Base-by-base conservation (phyloP, 2,329 filamentous ascomycete species). In the Trichophyton mentagrophytes region DNA sequence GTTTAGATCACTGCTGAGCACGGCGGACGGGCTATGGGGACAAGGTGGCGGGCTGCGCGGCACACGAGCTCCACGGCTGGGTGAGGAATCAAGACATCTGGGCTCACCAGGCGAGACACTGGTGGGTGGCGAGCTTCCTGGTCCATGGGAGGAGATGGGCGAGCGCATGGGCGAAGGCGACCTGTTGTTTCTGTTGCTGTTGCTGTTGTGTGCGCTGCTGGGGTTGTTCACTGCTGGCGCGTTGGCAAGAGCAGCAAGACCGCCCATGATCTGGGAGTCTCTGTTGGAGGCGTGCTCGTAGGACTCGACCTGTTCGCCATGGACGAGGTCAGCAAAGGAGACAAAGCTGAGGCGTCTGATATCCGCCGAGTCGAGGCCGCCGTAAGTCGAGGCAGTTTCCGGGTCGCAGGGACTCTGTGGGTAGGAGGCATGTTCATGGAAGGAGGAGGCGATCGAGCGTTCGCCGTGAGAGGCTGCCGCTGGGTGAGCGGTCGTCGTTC, bases 291-390 rank as follows among this genome's bases (percentile, higher is more conserved):
- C 71, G 59, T 65, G 63, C 57, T 73, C 72, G 22, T 71, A 72
- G 44, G 72, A 74, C 17, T 78, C 76, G 38, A 78, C 77, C 63
- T 81, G 77, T 62, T 85, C 82, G 33, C 83, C 83, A 71, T 95
- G 90, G 46, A 97, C 90, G 8, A 97, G 90, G 69, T 97, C 92
- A 63, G 92, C 91, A 73, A 97, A 97, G 6, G 90, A 96, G 70
- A 97, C 95, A 76, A 97, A 97, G 72, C 88, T 93, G 64, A 97
- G 76, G 22, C 92, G 85, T 53, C 89, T 85, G 17, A 95, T 83
- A 68, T 96, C 91, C 55, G 83, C 80, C 44, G 81, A 82, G 68
- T 96, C 90, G 63, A 92, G 77, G 53, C 86, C 84, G 36, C 86
- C 89, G 71, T 92, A 92, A 70, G 85, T 89, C 61, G 86, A 88